phyloP scores from a whole-genome alignment of 345 rosid genomes.

The Citrus australasica region DNA sequence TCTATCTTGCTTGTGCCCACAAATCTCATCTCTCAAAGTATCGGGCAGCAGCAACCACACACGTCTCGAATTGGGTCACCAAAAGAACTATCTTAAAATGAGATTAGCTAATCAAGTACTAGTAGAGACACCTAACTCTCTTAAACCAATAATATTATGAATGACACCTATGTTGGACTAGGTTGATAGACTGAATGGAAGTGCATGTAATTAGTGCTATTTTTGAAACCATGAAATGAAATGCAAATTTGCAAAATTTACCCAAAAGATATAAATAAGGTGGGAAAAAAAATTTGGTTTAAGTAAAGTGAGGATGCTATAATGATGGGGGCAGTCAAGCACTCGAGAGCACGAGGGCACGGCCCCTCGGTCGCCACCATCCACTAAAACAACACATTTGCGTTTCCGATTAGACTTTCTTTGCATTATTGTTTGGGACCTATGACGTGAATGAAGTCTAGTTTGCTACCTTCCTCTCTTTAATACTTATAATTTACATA shows the following conservation, averaged over 20 bases:
- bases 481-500: background rate
- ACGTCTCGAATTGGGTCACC: background rate
- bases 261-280: slow-evolving; percentile 11
- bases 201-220: background rate
- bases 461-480: background rate
- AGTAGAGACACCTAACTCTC: background rate
- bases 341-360: slow-evolving; percentile 37
- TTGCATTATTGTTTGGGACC: slow-evolving; percentile 21
- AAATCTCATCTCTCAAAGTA: background rate
- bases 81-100: background rate
- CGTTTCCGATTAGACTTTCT: slow-evolving; percentile 22
- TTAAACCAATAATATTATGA: background rate
- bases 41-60: slow-evolving; percentile 3
- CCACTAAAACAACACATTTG: slow-evolving; percentile 17
- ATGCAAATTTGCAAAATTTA: background rate
- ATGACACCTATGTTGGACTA: background rate
- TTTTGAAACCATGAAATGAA: background rate
- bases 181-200: too few relatives aligned
- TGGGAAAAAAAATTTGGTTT: slow-evolving; percentile 10
- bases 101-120: background rate
- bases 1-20: background rate
- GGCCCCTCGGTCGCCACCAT: slow-evolving; percentile 18
- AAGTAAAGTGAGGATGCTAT: slow-evolving; percentile 18
- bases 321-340: slow-evolving; percentile 34
- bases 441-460: slow-evolving; percentile 13